Percentiles rank a stretch among this genome's conserved stretches.
Conservation (phyloP, 2,329 filamentous ascomycete species). For the Xylaria multiplex region DNA sequence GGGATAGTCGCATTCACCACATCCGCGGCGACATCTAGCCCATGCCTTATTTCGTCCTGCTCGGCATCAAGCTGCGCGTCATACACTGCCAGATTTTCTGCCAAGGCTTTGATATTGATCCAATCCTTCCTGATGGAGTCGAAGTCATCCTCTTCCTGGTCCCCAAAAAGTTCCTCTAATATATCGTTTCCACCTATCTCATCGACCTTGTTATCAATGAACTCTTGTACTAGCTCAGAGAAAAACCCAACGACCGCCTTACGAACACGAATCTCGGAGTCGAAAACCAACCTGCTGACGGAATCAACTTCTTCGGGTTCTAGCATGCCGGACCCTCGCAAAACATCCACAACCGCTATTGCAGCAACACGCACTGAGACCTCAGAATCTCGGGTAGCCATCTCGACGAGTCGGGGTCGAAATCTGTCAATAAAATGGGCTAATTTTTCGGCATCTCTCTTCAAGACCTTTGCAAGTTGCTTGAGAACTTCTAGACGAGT, state of each 20-base stretch:
- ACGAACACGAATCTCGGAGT: slow-evolving; percentile 83
- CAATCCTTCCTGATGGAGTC: slow-evolving; percentile 82
- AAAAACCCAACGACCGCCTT: slow-evolving; percentile 94
- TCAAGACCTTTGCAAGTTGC: slow-evolving; percentile 83
- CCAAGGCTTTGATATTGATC: slow-evolving; percentile 91
- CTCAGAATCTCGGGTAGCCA: slow-evolving; percentile 88
- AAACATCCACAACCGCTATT: slow-evolving; percentile 81
- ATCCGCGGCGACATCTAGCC: slow-evolving; percentile 61
- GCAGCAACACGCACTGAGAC: slow-evolving; percentile 80
- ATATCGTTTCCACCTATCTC: slow-evolving; percentile 83
- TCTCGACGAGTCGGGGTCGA: slow-evolving; percentile 86
- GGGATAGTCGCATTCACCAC: slow-evolving; percentile 71
- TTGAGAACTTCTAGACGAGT: slow-evolving; percentile 88
- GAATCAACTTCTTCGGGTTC: slow-evolving; percentile 92
- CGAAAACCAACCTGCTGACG: slow-evolving; percentile 88
- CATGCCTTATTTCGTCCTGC: slow-evolving; percentile 58
- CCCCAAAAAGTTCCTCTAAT: slow-evolving; percentile 78
- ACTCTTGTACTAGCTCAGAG: slow-evolving; percentile 83
- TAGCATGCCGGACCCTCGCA: slow-evolving; percentile 85
- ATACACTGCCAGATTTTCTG: slow-evolving; percentile 83
- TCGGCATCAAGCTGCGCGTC: slow-evolving; percentile 75
- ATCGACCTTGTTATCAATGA: slow-evolving; percentile 81
- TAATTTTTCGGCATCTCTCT: slow-evolving; percentile 81
- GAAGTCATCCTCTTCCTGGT: slow-evolving; percentile 78
- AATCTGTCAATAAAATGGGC: slow-evolving; percentile 95